phyloP scores from a whole-genome alignment of 2,329 filamentous ascomycete genomes.

The Monosporascus ibericus region DNA sequence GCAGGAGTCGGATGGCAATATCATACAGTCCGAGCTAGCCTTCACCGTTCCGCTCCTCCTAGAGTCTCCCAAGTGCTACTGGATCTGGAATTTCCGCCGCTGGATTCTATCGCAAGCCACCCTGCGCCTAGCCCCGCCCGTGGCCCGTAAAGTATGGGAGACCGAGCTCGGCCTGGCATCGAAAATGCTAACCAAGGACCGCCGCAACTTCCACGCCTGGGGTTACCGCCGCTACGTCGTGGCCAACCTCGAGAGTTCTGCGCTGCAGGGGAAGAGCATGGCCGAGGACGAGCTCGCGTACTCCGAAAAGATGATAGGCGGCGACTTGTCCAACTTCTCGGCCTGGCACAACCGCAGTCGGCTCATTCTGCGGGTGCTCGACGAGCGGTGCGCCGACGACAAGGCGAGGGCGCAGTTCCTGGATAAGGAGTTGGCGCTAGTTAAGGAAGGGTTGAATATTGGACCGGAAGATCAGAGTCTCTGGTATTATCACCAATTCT shows the following conservation, averaged over 20 bases:
- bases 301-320: slow-evolving; percentile 79
- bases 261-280: slow-evolving; percentile 53
- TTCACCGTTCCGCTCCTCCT: slow-evolving; percentile 82
- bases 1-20: slow-evolving; percentile 30
- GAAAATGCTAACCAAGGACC: slow-evolving; percentile 84
- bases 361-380: slow-evolving; percentile 69
- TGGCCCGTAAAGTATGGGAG: slow-evolving; percentile 67
- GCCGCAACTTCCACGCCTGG: slow-evolving; percentile 95
- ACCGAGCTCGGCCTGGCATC: slow-evolving; percentile 75
- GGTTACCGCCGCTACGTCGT: slow-evolving; percentile 80
- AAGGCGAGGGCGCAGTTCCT: slow-evolving; percentile 50
- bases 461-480: slow-evolving; percentile 92
- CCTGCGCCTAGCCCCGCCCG: slow-evolving; percentile 47
- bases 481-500: slow-evolving; percentile 93
- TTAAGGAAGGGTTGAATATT: slow-evolving; percentile 74
- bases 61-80: slow-evolving; percentile 93
- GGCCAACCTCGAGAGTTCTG: slow-evolving; percentile 59
- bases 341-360: slow-evolving; percentile 91
- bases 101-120: slow-evolving; percentile 77
- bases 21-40: slow-evolving; percentile 66
- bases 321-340: slow-evolving; percentile 91
- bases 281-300: slow-evolving; percentile 80
- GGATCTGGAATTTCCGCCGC: slow-evolving; percentile 95
- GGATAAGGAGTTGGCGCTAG: slow-evolving; percentile 68
- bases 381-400: slow-evolving; percentile 58